Percentiles rank a stretch among this genome's conserved stretches.
phyloP scores from a whole-genome alignment of 192 early-diverging fungal species.

The Globomyces pollinis-pini region DNA sequence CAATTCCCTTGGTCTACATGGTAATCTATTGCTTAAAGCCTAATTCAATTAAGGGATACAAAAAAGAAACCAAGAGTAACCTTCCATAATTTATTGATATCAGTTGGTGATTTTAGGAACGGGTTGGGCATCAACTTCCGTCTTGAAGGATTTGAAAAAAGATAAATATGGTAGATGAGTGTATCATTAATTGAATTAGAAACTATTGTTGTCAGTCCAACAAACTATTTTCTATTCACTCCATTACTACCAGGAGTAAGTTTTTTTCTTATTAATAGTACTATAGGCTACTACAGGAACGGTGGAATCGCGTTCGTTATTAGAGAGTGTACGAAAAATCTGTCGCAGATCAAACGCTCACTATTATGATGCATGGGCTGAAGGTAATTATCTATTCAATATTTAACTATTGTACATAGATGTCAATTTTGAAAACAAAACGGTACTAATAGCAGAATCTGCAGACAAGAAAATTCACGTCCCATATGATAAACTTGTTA shows the following conservation, averaged over 20 bases:
- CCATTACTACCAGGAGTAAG: conserved; percentile 34
- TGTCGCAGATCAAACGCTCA: neutral
- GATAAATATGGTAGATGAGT: neutral
- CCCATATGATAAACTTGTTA: conserved; percentile 48
- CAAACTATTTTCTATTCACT: conserved; percentile 41
- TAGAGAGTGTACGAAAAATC: neutral
- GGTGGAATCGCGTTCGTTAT: neutral
- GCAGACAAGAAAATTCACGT: neutral
- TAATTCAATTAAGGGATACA: no score
- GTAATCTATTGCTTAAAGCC: no score
- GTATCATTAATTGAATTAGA: conserved; percentile 1
- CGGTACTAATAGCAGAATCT: neutral
- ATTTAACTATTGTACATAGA: no score
- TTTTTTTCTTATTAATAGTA: neutral
- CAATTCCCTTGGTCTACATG: neutral
- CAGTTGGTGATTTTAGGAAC: conserved; percentile 27
- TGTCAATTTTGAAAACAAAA: neutral
- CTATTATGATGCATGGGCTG: neutral
- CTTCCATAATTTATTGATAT: no score
- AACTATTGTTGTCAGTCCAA: conserved; percentile 26
- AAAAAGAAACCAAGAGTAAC: neutral
- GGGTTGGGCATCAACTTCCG: conserved; percentile 32
- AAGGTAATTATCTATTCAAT: no score
- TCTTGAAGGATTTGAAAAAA: conserved; percentile 22
- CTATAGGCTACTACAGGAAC: neutral